Percentiles rank a stretch among this genome's conserved stretches.
Conservation (phyloP, 2,329 filamentous ascomycete species). For the Ascocoryne sarcoides region DNA sequence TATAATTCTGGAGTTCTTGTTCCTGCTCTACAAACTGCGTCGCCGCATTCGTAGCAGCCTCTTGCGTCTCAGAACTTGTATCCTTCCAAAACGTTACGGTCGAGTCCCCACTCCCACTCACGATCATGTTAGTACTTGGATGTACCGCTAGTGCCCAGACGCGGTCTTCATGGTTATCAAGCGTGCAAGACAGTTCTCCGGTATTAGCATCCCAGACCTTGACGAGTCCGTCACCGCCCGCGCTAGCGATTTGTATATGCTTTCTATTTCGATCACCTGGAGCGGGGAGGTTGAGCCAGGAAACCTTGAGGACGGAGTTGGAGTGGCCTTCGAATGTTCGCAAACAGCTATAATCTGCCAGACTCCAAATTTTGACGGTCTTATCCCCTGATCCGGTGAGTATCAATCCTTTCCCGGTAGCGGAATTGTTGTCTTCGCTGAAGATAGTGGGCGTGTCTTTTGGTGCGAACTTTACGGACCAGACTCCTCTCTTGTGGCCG, state of each 20-base stretch:
- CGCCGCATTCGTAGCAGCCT: conserved; percentile 63
- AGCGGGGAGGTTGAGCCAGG: conserved; percentile 62
- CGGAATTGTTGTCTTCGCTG: conserved; percentile 57
- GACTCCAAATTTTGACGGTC: conserved; percentile 89
- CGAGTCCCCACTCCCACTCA: conserved; percentile 87
- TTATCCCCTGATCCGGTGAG: conserved; percentile 93
- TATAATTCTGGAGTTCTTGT: conserved; percentile 88
- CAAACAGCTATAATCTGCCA: conserved; percentile 85
- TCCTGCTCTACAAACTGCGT: conserved; percentile 84
- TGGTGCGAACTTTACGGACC: conserved; percentile 88
- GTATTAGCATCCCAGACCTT: conserved; percentile 90
- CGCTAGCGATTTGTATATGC: conserved; percentile 68
- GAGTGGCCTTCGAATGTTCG: conserved; percentile 94
- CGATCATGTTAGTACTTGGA: conserved; percentile 59
- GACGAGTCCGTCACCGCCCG: conserved; percentile 87
- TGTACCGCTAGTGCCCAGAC: conserved; percentile 84
- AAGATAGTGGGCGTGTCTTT: conserved; percentile 65
- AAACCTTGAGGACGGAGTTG: conserved; percentile 87
- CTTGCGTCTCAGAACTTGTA: conserved; percentile 72
- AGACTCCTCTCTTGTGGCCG: conserved; percentile 90
- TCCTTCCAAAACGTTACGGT: conserved; percentile 95
- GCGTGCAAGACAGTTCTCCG: conserved; percentile 77
- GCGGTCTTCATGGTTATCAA: conserved; percentile 94
- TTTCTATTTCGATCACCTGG: conserved; percentile 44
- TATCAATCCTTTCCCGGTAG: conserved; percentile 71